Conservation (phyloP, 441 rosid species). For the Syzygium syzygioides region DNA sequence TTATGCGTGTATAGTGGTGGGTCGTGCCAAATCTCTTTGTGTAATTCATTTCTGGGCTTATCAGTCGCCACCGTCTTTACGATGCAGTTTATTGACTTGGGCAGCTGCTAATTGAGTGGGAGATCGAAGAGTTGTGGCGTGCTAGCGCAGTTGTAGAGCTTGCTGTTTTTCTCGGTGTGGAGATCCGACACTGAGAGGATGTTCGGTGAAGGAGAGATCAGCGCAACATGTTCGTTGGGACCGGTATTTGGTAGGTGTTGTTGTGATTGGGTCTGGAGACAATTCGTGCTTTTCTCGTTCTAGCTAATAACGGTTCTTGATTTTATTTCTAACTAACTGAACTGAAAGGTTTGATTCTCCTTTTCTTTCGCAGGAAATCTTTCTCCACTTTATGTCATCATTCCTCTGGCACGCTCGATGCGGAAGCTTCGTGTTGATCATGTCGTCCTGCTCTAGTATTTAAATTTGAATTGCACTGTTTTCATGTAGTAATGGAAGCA, state of each 20-base stretch:
- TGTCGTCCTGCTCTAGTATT: background rate
- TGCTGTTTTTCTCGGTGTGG: background rate
- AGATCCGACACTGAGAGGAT: background rate
- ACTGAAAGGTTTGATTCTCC: background rate
- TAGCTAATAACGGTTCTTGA: background rate
- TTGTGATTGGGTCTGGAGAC: background rate
- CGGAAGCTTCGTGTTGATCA: background rate
- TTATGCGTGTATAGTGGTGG: background rate
- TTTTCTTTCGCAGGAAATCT: background rate
- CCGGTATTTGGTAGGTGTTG: background rate
- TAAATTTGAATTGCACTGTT: background rate
- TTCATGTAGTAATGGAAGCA: slow-evolving; percentile 1
- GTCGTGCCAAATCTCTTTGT: background rate
- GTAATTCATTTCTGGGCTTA: background rate
- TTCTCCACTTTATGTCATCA: background rate
- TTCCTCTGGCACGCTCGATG: background rate
- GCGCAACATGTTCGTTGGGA: background rate
- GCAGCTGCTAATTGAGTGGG: background rate
- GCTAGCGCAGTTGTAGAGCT: background rate
- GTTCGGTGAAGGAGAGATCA: background rate
- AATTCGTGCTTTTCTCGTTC: background rate
- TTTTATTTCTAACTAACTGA: background rate
- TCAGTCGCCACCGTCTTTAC: background rate
- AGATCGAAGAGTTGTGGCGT: background rate
- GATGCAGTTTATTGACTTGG: background rate